A percentile compares a stretch with the other conserved stretches of the same genome.
Conservation (phyloP, 371 early-diverging fungal genomes). For the Rhizomucor miehei region DNA sequence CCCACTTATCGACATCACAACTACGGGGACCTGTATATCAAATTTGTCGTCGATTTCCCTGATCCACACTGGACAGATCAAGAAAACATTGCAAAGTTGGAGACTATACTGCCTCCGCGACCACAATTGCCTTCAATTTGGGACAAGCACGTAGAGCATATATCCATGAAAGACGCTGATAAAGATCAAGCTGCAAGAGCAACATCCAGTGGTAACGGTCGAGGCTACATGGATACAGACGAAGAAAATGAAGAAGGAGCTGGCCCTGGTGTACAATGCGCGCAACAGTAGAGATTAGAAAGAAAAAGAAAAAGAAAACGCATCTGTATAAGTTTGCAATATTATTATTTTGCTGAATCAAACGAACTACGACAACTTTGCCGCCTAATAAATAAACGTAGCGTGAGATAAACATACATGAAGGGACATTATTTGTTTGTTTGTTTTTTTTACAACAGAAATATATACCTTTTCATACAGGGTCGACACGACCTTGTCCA, state of each 20-base stretch:
- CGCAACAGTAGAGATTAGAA: slow-evolving; percentile 77
- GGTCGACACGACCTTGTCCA: slow-evolving; percentile 92
- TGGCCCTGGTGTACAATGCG: slow-evolving; percentile 91
- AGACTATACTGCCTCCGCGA: slow-evolving; percentile 65
- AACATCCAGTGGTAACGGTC: slow-evolving; percentile 23
- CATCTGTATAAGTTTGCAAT: too few species aligned
- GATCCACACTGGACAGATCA: slow-evolving; percentile 72
- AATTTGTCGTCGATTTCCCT: slow-evolving; percentile 92
- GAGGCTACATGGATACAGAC: slow-evolving; percentile 48
- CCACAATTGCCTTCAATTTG: slow-evolving; percentile 41
- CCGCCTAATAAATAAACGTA: slow-evolving; percentile 12
- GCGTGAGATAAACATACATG: too few species aligned
- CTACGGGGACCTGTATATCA: slow-evolving; percentile 87
- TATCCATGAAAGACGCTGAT: slow-evolving; percentile 76
- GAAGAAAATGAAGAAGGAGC: slow-evolving; percentile 72
- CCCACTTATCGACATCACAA: slow-evolving; percentile 89
- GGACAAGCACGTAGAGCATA: slow-evolving; percentile 66
- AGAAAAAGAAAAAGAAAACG: slow-evolving; percentile 2
- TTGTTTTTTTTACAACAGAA: too few species aligned
- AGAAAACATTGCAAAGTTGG: slow-evolving; percentile 63
- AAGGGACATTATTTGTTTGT: too few species aligned
- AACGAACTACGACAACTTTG: slow-evolving; percentile 10
- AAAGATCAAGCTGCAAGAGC: slow-evolving; percentile 63
- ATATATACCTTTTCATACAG: slow-evolving; percentile 89
- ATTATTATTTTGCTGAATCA: too few species aligned